phyloP scores from a whole-genome alignment of 2,329 filamentous ascomycete genomes.

The Pseudocercospora vitis region DNA sequence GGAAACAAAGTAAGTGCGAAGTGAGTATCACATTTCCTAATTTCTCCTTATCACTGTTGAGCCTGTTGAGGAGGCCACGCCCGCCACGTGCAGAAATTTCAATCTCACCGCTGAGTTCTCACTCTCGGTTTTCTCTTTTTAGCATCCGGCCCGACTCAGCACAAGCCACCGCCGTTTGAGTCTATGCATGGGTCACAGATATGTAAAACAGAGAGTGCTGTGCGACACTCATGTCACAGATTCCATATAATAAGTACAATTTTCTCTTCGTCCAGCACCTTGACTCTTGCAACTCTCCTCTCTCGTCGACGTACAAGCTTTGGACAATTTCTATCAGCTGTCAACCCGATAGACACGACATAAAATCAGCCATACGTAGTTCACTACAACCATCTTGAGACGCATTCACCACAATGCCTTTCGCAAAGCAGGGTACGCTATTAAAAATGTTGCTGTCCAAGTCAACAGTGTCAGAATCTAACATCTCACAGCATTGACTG shows the following conservation, averaged over 20 bases:
- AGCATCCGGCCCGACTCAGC: conserved; percentile 3
- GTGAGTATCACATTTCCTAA: neutral
- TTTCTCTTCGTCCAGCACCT: neutral
- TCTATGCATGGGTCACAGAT: conserved; percentile 4
- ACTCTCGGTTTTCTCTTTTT: neutral
- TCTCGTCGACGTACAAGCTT: neutral
- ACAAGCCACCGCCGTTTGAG: neutral
- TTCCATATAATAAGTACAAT: neutral
- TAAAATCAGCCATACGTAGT: neutral
- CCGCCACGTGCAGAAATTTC: conserved; percentile 5
- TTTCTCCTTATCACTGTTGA: neutral
- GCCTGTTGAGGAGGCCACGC: neutral
- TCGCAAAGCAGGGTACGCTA: neutral
- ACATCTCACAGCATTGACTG: neutral
- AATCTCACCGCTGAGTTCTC: neutral
- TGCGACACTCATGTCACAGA: conserved; percentile 2
- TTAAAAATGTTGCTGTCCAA: neutral
- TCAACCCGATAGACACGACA: neutral
- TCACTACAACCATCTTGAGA: neutral
- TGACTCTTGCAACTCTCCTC: neutral
- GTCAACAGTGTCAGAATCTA: neutral
- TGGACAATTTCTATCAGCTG: neutral
- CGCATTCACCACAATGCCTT: conserved; percentile 4
- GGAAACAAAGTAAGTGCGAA: no score
- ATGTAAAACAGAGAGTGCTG: neutral